phyloP scores from a whole-genome alignment of 2,329 filamentous ascomycete species.

The Acrocalymma vagum region DNA sequence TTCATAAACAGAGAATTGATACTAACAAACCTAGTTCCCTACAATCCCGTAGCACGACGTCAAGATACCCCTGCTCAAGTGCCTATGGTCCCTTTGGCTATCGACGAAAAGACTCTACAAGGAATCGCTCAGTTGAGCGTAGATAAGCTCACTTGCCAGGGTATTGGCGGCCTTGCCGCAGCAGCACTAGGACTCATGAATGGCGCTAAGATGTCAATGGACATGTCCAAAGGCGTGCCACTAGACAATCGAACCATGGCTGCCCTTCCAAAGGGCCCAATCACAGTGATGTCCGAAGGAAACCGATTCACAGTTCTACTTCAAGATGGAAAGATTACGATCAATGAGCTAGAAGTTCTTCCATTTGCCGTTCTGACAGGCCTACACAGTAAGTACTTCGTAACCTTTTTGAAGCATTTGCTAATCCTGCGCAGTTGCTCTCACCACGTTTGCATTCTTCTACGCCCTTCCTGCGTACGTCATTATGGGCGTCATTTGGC shows the following conservation, averaged over 20 bases:
- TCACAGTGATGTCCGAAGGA: slow-evolving; percentile 31
- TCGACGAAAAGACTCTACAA: slow-evolving; percentile 29
- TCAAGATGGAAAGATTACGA: slow-evolving; percentile 20
- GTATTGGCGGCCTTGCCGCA: slow-evolving; percentile 34
- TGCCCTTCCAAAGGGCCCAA: slow-evolving; percentile 29
- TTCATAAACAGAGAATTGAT: too few species aligned
- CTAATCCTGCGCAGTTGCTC: slow-evolving; percentile 20
- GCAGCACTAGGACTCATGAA: slow-evolving; percentile 25
- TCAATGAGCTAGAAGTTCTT: slow-evolving; percentile 28
- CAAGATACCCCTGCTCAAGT: slow-evolving; percentile 14
- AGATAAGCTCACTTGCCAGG: slow-evolving; percentile 33
- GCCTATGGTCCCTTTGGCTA: slow-evolving; percentile 17
- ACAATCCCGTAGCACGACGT: slow-evolving; percentile 16
- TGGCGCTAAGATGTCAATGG: slow-evolving; percentile 10
- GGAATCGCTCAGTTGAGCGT: slow-evolving; percentile 23
- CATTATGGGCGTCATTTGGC: slow-evolving; percentile 31
- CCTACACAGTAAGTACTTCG: slow-evolving; percentile 26
- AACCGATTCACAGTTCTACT: slow-evolving; percentile 33
- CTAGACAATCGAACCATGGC: slow-evolving; percentile 26
- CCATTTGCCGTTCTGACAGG: slow-evolving; percentile 30
- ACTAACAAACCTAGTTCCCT: slow-evolving; percentile 18
- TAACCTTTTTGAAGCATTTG: background rate
- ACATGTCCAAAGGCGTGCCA: slow-evolving; percentile 6
- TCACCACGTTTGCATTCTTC: slow-evolving; percentile 32
- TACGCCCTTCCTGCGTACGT: slow-evolving; percentile 36